Conservation (phyloP, 2,329 filamentous ascomycete genomes). For the Pseudogymnoascus sp. region DNA sequence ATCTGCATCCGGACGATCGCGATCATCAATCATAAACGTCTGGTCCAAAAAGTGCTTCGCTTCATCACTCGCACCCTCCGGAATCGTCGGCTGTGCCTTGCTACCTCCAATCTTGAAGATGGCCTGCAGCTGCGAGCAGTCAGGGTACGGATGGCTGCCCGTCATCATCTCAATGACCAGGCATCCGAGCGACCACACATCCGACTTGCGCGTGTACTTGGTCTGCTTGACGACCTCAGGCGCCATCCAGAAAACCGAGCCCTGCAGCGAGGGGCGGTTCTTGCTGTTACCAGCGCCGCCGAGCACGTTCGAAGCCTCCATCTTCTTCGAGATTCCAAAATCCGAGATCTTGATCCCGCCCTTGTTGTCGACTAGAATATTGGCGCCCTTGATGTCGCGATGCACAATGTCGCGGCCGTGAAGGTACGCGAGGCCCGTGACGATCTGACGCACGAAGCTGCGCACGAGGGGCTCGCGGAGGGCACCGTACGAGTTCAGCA, state of each 20-base stretch:
- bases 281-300: slow-evolving; percentile 60
- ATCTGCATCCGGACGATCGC: slow-evolving; percentile 83
- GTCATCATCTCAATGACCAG: slow-evolving; percentile 99
- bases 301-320: slow-evolving; percentile 83
- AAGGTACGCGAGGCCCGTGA: slow-evolving; percentile 85
- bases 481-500: slow-evolving; percentile 97
- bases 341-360: slow-evolving; percentile 98
- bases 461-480: slow-evolving; percentile 87
- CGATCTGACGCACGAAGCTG: slow-evolving; percentile 94
- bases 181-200: slow-evolving; percentile 97
- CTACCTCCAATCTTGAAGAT: slow-evolving; percentile 97
- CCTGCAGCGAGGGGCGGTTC: slow-evolving; percentile 75
- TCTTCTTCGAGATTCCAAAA: slow-evolving; percentile 97
- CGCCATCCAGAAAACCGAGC: slow-evolving; percentile 99
- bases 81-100: slow-evolving; percentile 80
- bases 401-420: slow-evolving; percentile 96
- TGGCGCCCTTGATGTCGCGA: slow-evolving; percentile 97
- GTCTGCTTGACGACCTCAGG: slow-evolving; percentile 98
- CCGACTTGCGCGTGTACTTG: slow-evolving; percentile 94
- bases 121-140: slow-evolving; percentile 92
- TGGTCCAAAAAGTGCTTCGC: slow-evolving; percentile 74
- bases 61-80: slow-evolving; percentile 77
- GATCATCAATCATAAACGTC: slow-evolving; percentile 95
- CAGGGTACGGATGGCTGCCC: slow-evolving; percentile 89
- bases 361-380: slow-evolving; percentile 98